phyloP scores from a whole-genome alignment of 1,139 yeast genomes.

The Ogataea hybrid region DNA sequence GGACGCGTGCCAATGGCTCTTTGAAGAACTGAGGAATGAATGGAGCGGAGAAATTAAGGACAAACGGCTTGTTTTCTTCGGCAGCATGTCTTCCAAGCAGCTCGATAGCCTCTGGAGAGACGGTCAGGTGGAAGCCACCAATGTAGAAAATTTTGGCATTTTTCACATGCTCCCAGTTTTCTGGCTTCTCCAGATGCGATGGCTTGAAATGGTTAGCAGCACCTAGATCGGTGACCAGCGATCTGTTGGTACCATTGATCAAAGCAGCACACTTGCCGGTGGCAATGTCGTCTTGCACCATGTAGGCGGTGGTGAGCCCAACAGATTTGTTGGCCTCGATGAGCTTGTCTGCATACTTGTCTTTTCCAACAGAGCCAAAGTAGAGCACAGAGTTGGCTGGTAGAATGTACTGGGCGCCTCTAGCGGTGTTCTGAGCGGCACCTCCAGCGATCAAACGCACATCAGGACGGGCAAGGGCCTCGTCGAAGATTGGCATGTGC shows the following conservation, averaged over 20 bases:
- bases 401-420: constrained; percentile 94
- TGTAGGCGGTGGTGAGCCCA: constrained; percentile 85
- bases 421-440: constrained; percentile 98
- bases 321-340: constrained; percentile 80
- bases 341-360: constrained; percentile 80
- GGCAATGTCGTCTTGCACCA: constrained; percentile 68
- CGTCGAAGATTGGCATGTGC: constrained; percentile 84
- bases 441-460: constrained; percentile 93
- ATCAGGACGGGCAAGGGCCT: constrained; percentile 59
- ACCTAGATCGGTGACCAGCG: constrained; percentile 91
- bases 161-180: constrained; percentile 87
- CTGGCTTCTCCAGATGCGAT: constrained; percentile 81
- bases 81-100: constrained; percentile 92
- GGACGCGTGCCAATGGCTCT: constrained; percentile 75
- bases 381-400: constrained; percentile 83
- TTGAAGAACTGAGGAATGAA: constrained; percentile 95
- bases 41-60: constrained; percentile 92
- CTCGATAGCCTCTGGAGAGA: constrained; percentile 90
- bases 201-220: constrained; percentile 98
- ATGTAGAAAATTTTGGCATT: constrained; percentile 81
- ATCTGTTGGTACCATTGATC: constrained; percentile 78
- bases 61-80: constrained; percentile 75
- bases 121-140: constrained; percentile 98
- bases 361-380: constrained; percentile 96
- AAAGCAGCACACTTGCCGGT: constrained; percentile 99